A percentile compares a stretch with the other conserved stretches of the same genome.
Conservation (phyloP, 2,329 filamentous ascomycete genomes). For the Fusarium sp. region DNA sequence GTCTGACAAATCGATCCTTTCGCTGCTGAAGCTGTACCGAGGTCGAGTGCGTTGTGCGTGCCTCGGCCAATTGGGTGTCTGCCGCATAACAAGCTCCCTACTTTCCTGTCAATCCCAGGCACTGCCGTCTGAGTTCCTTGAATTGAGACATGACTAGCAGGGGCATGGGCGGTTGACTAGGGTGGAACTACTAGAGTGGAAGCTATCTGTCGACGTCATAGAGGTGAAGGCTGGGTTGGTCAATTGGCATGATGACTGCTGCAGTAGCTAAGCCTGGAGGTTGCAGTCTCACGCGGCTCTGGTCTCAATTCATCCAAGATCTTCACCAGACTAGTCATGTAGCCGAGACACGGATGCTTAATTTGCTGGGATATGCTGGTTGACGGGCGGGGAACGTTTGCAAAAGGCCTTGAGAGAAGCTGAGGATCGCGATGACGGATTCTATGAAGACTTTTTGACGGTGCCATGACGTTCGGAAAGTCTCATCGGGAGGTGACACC, state of each 20-base stretch:
- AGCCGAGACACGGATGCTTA: slow-evolving; percentile 17
- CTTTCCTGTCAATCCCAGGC: slow-evolving; percentile 16
- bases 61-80: not conserved
- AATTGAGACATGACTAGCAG: slow-evolving; percentile 22
- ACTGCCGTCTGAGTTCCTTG: slow-evolving; percentile 30
- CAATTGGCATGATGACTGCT: slow-evolving; percentile 4
- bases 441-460: slow-evolving; percentile 20
- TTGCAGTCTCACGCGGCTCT: not conserved
- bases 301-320: not conserved
- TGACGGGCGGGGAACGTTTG: slow-evolving; percentile 18
- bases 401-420: not conserved
- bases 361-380: not conserved
- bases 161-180: not conserved
- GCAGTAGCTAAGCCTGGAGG: not conserved
- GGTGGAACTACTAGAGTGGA: not conserved
- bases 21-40: not conserved
- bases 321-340: slow-evolving; percentile 1
- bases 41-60: not conserved
- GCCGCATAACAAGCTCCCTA: not conserved
- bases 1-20: not conserved
- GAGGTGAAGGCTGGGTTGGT: not conserved
- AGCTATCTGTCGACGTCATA: not conserved
- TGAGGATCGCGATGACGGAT: slow-evolving; percentile 20
- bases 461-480: slow-evolving; percentile 24
- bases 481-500: slow-evolving; percentile 9